Percentiles rank a stretch among this genome's conserved stretches.
These are phyloP conservation scores for Multifurca ochricompacta DNA, from an alignment of 768 basidiomycete species.

Conservation along the genomic window DNA sequence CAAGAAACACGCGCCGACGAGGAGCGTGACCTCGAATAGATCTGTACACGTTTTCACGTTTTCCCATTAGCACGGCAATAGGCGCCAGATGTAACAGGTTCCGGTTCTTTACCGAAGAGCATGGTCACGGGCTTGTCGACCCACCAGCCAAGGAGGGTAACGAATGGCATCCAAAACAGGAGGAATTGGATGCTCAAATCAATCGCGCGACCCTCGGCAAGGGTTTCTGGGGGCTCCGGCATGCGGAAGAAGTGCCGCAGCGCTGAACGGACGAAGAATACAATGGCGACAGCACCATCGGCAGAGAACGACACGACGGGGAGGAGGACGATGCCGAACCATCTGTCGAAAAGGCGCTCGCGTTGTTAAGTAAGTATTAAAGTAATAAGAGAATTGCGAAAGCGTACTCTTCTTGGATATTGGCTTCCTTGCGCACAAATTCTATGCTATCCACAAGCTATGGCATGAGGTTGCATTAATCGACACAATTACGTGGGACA, in stretches of 20 bases:
- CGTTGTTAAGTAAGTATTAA: too few relatives aligned
- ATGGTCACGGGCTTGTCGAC: conserved; percentile 49
- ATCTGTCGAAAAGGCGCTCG: conserved; percentile 31
- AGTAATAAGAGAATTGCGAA: neutral
- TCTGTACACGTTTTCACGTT: conserved; percentile 34
- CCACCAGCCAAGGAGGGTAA: conserved; percentile 67
- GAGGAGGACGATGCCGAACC: conserved; percentile 67
- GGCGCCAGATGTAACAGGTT: too few relatives aligned
- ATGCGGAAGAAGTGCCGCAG: conserved; percentile 35
- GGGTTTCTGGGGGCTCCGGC: conserved; percentile 39
- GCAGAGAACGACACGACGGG: conserved; percentile 69
- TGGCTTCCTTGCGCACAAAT: conserved; percentile 35
- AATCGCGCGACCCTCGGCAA: conserved; percentile 63
- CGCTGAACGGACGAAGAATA: conserved; percentile 45
- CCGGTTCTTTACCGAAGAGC: conserved; percentile 59
- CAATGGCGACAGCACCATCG: conserved; percentile 54
- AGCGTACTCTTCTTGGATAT: conserved; percentile 47
- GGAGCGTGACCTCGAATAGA: conserved; percentile 56
- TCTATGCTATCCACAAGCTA: conserved; percentile 63
- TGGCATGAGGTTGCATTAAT: neutral
- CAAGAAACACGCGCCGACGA: conserved; percentile 62
- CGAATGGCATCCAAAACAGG: conserved; percentile 72
- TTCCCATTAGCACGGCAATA: neutral
- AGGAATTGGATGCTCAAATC: conserved; percentile 74
- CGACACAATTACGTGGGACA: neutral